These are phyloP conservation scores for Pythium dissotocum DNA, from an alignment of 352 stramenopile species.

Conservation along the genomic window DNA sequence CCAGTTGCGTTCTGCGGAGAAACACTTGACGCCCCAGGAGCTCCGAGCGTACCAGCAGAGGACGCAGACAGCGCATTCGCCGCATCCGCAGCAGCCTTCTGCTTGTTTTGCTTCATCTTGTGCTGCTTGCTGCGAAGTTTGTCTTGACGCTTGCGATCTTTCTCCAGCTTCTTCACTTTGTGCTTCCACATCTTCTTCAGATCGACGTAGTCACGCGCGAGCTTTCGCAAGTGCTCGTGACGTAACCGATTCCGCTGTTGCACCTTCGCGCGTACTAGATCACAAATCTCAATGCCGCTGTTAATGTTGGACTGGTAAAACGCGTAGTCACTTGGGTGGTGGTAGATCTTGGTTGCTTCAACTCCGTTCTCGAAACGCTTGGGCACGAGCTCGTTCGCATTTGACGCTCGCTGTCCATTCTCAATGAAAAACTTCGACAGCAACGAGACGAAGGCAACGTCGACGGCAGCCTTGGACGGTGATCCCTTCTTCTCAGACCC, in stretches of 20 bases:
- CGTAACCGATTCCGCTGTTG: constrained; percentile 60
- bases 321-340: constrained; percentile 65
- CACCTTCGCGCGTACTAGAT: constrained; percentile 67
- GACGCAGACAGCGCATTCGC: not conserved
- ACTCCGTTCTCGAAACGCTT: constrained; percentile 51
- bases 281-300: constrained; percentile 39
- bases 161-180: constrained; percentile 87
- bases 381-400: constrained; percentile 58
- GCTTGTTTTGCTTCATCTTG: constrained; percentile 53
- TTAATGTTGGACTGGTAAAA: constrained; percentile 80
- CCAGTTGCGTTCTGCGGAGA: not conserved
- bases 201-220: constrained; percentile 79
- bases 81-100: constrained; percentile 29
- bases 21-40: not conserved
- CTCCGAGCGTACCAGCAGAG: not conserved
- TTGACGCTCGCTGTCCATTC: constrained; percentile 50
- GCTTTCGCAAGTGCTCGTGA: constrained; percentile 66
- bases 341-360: constrained; percentile 65
- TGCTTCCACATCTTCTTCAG: constrained; percentile 81
- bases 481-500: not conserved
- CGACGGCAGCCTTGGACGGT: constrained; percentile 54
- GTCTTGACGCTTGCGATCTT: constrained; percentile 84
- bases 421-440: constrained; percentile 63
- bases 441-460: constrained; percentile 62
- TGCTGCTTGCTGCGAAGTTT: constrained; percentile 70